Evolutionary conservation across 768 basidiomycete species (phyloP).

Genomic region (Boletus sp.): DNA sequence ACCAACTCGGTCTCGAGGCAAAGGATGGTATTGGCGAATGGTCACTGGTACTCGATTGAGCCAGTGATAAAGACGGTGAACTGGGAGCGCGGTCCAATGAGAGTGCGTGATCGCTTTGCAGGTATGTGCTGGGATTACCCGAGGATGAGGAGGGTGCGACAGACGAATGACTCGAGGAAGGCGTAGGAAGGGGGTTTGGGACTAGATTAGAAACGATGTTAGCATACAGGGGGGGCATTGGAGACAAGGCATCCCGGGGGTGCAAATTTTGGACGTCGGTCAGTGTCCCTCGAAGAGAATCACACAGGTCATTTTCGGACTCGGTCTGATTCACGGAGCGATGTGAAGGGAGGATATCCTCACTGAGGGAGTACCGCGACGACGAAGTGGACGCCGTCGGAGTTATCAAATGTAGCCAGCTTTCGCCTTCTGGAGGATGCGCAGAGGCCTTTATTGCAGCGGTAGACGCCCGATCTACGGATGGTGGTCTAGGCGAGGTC

Average conservation of each 20-base stretch:
- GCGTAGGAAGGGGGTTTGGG: conserved; percentile 9
- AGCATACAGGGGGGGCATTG: conserved; percentile 25
- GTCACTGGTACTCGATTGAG: conserved; percentile 18
- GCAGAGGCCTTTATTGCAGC: conserved; percentile 13
- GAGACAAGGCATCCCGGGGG: conserved; percentile 7
- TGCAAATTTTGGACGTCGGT: conserved; percentile 7
- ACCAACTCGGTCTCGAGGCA: conserved; percentile 21
- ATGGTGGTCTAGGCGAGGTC: conserved; percentile 6
- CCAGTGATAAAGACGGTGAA: conserved; percentile 15
- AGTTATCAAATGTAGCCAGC: conserved; percentile 32
- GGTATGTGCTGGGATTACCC: conserved; percentile 1
- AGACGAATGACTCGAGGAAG: conserved; percentile 12
- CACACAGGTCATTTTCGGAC: conserved; percentile 1
- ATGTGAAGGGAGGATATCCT: conserved; percentile 30
- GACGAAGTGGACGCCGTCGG: conserved; percentile 26
- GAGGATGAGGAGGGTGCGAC: conserved; percentile 6
- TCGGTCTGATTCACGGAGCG: conserved; percentile 21
- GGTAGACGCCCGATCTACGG: conserved; percentile 16
- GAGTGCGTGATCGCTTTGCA: conserved; percentile 12
- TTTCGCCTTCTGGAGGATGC: conserved; percentile 28
- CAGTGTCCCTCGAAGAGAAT: not conserved
- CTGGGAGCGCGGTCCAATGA: conserved; percentile 11
- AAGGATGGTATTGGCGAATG: conserved; percentile 13
- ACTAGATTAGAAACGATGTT: conserved; percentile 23
- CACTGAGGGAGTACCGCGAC: conserved; percentile 13